These are phyloP conservation scores for Coemansia sp. DNA, from an alignment of 192 early-diverging fungal genomes.

Conservation along the genomic window DNA sequence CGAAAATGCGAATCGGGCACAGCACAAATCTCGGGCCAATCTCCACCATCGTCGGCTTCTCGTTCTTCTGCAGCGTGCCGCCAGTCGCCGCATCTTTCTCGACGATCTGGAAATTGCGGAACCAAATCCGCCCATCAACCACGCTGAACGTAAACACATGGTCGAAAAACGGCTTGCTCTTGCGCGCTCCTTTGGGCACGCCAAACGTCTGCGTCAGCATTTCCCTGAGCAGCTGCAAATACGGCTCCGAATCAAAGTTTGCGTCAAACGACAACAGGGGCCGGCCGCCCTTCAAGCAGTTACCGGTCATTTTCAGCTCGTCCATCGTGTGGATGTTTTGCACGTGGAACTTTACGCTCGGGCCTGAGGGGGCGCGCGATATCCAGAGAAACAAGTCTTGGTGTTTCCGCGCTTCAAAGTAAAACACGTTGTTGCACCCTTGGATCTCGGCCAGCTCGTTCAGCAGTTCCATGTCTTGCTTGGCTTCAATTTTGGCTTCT, in stretches of 20 bases:
- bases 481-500: conserved; percentile 91
- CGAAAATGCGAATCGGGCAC: conserved; percentile 90
- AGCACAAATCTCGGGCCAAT: conserved; percentile 97
- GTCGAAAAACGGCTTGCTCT: conserved; percentile 96
- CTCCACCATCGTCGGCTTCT: conserved; percentile 82
- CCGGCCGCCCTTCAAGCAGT: conserved; percentile 95
- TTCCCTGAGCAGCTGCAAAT: conserved; percentile 89
- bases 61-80: conserved; percentile 57
- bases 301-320: conserved; percentile 97
- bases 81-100: conserved; percentile 65
- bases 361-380: conserved; percentile 90
- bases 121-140: conserved; percentile 88
- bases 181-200: conserved; percentile 80
- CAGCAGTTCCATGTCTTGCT: conserved; percentile 80
- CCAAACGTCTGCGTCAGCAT: conserved; percentile 90
- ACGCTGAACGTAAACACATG: conserved; percentile 89
- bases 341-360: conserved; percentile 91
- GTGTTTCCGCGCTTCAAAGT: conserved; percentile 91
- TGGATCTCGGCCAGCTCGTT: conserved; percentile 96
- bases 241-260: conserved; percentile 83
- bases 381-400: conserved; percentile 97
- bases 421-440: conserved; percentile 98
- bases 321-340: conserved; percentile 99
- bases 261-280: conserved; percentile 94
- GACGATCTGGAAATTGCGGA: conserved; percentile 94